Evolutionary conservation across 768 basidiomycete genomes (phyloP).

Genomic region (Mycena chlorophos): DNA sequence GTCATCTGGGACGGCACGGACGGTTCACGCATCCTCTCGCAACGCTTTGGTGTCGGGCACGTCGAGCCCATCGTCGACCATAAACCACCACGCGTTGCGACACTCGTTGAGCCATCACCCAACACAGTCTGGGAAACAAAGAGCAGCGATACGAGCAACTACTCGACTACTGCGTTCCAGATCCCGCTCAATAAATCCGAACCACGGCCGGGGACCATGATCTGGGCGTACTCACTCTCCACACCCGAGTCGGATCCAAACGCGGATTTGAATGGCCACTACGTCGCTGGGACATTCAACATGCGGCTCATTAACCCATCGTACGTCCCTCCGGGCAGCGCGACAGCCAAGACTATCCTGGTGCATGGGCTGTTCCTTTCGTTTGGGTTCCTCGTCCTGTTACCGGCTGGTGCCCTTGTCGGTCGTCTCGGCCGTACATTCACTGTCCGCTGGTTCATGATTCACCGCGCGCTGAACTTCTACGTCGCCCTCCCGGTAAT

Average conservation of each 20-base stretch:
- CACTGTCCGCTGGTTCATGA: conserved; percentile 55
- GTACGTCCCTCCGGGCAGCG: conserved; percentile 21
- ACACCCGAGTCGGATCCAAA: conserved; percentile 27
- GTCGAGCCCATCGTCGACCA: conserved; percentile 45
- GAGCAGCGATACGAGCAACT: conserved; percentile 23
- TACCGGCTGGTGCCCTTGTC: conserved; percentile 54
- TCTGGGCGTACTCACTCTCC: conserved; percentile 42
- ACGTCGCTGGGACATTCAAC: conserved; percentile 35
- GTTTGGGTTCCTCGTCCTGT: conserved; percentile 55
- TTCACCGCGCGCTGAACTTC: conserved; percentile 53
- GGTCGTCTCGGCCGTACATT: conserved; percentile 56
- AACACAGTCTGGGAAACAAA: conserved; percentile 34
- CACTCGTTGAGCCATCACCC: conserved; percentile 35
- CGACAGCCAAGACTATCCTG: conserved; percentile 38
- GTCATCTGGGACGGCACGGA: conserved; percentile 54
- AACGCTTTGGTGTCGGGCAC: conserved; percentile 51
- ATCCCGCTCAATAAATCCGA: conserved; percentile 41
- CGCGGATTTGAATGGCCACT: conserved; percentile 32
- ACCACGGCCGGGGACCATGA: conserved; percentile 25
- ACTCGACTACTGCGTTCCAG: conserved; percentile 43
- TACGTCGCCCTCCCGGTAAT: conserved; percentile 50
- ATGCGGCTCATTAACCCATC: conserved; percentile 35
- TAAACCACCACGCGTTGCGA: conserved; percentile 49
- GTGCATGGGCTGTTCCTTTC: conserved; percentile 55
- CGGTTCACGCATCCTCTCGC: conserved; percentile 57